A percentile compares a stretch with the other conserved stretches of the same genome.
Conservation (phyloP, 2,329 filamentous ascomycete genomes). For the Penicillium sp. region DNA sequence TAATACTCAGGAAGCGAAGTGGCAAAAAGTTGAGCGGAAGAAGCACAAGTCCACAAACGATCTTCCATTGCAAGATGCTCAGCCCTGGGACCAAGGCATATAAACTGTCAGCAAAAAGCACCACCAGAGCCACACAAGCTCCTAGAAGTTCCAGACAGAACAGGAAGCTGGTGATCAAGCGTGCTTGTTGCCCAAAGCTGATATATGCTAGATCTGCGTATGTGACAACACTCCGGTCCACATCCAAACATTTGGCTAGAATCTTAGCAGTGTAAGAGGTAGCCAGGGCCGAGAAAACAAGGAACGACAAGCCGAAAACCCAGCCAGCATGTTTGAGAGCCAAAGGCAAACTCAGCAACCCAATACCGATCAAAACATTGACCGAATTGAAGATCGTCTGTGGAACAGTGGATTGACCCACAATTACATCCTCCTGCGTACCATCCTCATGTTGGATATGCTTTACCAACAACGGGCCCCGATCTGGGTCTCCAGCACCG, state of each 20-base stretch:
- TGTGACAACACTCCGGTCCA: constrained; percentile 82
- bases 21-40: constrained; percentile 84
- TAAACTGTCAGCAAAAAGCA: constrained; percentile 91
- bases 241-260: constrained; percentile 83
- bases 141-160: constrained; percentile 87
- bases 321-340: constrained; percentile 86
- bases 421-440: constrained; percentile 77
- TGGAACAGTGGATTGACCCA: constrained; percentile 91
- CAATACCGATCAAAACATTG: constrained; percentile 88
- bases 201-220: constrained; percentile 93
- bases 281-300: constrained; percentile 71
- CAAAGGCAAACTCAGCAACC: constrained; percentile 83
- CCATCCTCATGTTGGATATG: constrained; percentile 83
- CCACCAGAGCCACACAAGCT: constrained; percentile 83
- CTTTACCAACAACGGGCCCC: constrained; percentile 79
- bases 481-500: constrained; percentile 58
- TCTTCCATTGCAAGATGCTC: constrained; percentile 75
- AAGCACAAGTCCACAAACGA: constrained; percentile 75
- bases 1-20: constrained; percentile 80
- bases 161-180: constrained; percentile 77
- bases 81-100: constrained; percentile 73
- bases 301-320: constrained; percentile 75
- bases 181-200: constrained; percentile 80
- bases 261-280: constrained; percentile 86
- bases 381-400: constrained; percentile 97